Percentiles rank a stretch among this genome's conserved stretches.
Conservation (phyloP, 1,284 basidiomycete species). For the Naganishia albida region DNA sequence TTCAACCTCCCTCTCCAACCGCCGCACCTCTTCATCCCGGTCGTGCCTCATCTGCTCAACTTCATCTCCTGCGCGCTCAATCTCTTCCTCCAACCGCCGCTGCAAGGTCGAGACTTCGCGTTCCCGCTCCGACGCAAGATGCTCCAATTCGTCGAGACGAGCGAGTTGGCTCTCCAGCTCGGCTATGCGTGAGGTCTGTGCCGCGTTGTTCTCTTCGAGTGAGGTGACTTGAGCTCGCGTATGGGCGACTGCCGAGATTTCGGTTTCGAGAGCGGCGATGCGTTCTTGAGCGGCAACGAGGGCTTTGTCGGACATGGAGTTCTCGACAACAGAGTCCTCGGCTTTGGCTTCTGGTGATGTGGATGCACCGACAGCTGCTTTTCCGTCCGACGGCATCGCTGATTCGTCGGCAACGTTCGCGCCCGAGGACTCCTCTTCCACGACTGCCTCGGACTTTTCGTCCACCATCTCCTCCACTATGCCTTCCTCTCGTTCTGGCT, state of each 20-base stretch:
- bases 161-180: slow-evolving; percentile 38
- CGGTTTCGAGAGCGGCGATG: slow-evolving; percentile 24
- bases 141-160: slow-evolving; percentile 42
- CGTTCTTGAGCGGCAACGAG: neutral
- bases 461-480: neutral
- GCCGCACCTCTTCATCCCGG: slow-evolving; percentile 21
- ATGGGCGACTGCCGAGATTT: slow-evolving; percentile 9
- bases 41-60: slow-evolving; percentile 31
- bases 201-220: slow-evolving; percentile 46
- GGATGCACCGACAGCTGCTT: neutral
- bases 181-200: slow-evolving; percentile 43
- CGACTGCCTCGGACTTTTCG: neutral
- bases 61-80: slow-evolving; percentile 28
- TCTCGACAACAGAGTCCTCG: neutral
- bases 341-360: neutral
- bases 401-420: neutral
- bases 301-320: slow-evolving; percentile 7
- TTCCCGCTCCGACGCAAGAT: slow-evolving; percentile 42
- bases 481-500: neutral
- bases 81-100: slow-evolving; percentile 35
- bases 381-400: neutral
- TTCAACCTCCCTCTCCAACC: slow-evolving; percentile 32
- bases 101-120: slow-evolving; percentile 38
- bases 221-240: slow-evolving; percentile 37
- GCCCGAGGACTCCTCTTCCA: neutral